Evolutionary conservation across 768 basidiomycete species (phyloP), one percentile per base, ranked within the genome.

Genomic region (Xerocomellus amylosporus): DNA sequence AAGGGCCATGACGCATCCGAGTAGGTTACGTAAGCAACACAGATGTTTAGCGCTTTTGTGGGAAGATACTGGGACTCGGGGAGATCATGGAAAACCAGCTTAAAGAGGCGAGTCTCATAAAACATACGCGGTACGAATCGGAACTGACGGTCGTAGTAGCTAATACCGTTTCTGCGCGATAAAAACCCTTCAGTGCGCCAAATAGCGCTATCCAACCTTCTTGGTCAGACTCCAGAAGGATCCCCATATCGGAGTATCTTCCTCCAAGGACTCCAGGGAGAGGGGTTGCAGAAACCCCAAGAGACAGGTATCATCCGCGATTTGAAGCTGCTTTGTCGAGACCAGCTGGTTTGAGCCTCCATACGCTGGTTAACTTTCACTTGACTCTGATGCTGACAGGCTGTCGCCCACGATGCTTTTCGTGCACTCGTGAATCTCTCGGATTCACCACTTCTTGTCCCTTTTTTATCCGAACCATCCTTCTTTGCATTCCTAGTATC

Each of bases 361-460:
- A 80, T 68, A 49, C 36, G 31, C 41, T 37, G 1, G 26, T 56
- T 38, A 51, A 34, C 41, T 39, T 44, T 58, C 64, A 45, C 68
- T 53, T 64, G 49, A 60, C 55, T 22, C 48, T 10, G 28, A 49
- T 39, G 24, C 24, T 24, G 28, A 34, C 63, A 97, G 93, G 83
- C 85, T 53, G 83, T 93, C 47, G 91, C 96, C 2, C 96, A 98
- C 63, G 94, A 97, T 75, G 96, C 96, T 3, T 89, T 98, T 69
- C 85, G 90, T 56, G 93, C 94, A 3, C 78, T 98, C 46, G 86
- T 98, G 68, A 98, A 98, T 73, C 80, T 98, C 33, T 90, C 93
- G 3, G 94, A 95, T 72, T 88, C 88, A 30, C 77, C 88, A 8
- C 70, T 86, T 19, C 77, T 95, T 24, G 76, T 86, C 8, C 62